Evolutionary conservation across 2,329 filamentous ascomycete species (phyloP).

Genomic region (Fusarium verrucosum): DNA sequence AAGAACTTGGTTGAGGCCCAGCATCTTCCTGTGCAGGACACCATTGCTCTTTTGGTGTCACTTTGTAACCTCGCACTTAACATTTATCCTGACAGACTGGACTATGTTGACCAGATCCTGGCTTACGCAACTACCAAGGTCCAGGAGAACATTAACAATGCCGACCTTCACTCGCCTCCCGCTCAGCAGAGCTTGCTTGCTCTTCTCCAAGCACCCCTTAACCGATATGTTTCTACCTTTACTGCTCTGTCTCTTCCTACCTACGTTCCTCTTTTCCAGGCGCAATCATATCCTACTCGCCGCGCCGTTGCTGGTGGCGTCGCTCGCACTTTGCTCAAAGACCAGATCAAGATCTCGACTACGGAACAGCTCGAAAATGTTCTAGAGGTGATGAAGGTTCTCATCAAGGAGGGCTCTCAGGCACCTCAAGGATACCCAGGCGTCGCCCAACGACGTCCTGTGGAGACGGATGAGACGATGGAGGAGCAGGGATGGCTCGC

Average conservation of each 20-base stretch:
- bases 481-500: slow-evolving; percentile 98
- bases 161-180: slow-evolving; percentile 88
- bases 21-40: slow-evolving; percentile 91
- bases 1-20: slow-evolving; percentile 92
- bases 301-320: slow-evolving; percentile 92
- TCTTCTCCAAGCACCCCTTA: slow-evolving; percentile 88
- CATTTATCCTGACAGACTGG: slow-evolving; percentile 90
- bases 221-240: slow-evolving; percentile 91
- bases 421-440: slow-evolving; percentile 85
- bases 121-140: slow-evolving; percentile 89
- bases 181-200: slow-evolving; percentile 90
- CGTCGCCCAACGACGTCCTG: slow-evolving; percentile 75
- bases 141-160: slow-evolving; percentile 87
- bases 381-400: slow-evolving; percentile 84
- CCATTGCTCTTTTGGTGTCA: slow-evolving; percentile 92
- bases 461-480: slow-evolving; percentile 95
- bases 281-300: slow-evolving; percentile 91
- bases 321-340: slow-evolving; percentile 81
- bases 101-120: slow-evolving; percentile 95
- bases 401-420: slow-evolving; percentile 93
- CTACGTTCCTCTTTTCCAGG: slow-evolving; percentile 88
- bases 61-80: slow-evolving; percentile 92
- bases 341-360: slow-evolving; percentile 81
- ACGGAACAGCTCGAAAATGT: slow-evolving; percentile 86
- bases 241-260: slow-evolving; percentile 94